Evolutionary conservation across 306 rosid species (phyloP).

Genomic region (Psophocarpus tetragonolobus): DNA sequence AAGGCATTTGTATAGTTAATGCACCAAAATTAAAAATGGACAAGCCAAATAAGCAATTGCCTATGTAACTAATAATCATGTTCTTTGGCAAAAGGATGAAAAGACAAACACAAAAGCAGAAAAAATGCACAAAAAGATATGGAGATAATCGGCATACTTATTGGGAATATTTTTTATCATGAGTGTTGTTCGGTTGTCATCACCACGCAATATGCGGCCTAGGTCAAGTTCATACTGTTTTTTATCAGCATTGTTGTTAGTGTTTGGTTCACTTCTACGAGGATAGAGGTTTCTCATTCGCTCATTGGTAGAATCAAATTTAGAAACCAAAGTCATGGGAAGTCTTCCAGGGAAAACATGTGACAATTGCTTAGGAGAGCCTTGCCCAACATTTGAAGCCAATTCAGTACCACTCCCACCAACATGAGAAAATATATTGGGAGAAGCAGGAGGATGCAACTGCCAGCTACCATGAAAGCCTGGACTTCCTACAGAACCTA

Average conservation of each 20-base stretch:
- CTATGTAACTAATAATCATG: background rate
- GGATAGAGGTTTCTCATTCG: slow-evolving; percentile 71
- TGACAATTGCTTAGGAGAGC: slow-evolving; percentile 62
- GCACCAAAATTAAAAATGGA: background rate
- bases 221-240: slow-evolving; percentile 78
- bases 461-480: slow-evolving; percentile 70
- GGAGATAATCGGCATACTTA: slow-evolving; percentile 55
- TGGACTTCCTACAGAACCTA: slow-evolving; percentile 70
- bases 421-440: slow-evolving; percentile 64
- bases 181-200: slow-evolving; percentile 76
- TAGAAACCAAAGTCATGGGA: slow-evolving; percentile 60
- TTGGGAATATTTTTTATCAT: slow-evolving; percentile 91
- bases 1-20: background rate
- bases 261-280: slow-evolving; percentile 69
- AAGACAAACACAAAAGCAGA: slow-evolving; percentile 20
- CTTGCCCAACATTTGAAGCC: slow-evolving; percentile 51
- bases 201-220: slow-evolving; percentile 65
- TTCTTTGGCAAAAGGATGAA: slow-evolving; percentile 21
- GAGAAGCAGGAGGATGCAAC: slow-evolving; percentile 62
- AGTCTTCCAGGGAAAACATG: slow-evolving; percentile 72
- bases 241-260: slow-evolving; percentile 64
- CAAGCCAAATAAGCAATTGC: slow-evolving; percentile 13
- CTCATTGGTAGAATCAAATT: slow-evolving; percentile 69
- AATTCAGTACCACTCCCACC: slow-evolving; percentile 63
- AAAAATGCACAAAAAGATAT: slow-evolving; percentile 3